Base-by-base conservation (phyloP, 2,329 filamentous ascomycete genomes). In the Mycosphaerelloides madeirae region DNA sequence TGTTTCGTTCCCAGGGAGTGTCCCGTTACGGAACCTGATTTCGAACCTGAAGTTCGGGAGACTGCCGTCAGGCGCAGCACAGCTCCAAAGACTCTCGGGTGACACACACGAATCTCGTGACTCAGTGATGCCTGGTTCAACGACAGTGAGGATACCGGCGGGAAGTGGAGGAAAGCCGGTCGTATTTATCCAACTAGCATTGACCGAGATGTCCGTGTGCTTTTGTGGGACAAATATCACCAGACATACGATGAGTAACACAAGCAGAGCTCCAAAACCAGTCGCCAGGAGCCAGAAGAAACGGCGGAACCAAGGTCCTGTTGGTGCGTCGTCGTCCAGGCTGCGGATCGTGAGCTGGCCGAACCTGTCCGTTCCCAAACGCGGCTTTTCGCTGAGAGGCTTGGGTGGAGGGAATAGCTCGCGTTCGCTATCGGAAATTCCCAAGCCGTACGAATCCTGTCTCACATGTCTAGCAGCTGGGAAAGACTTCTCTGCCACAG, bases 141-240 rank as follows among this genome's bases (percentile, higher is more conserved):
- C 79, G 13, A 96, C 77, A 0, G 87, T 94, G 49, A 87, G 76
- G 14, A 91, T 76, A 0, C 90, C 91, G 0, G 86, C 91, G 1
- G 87, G 87, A 59, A 96, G 87, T 0, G 89, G 84, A 14, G 90
- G 90, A 55, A 87, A 95, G 39, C 83, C 81, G 1, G 90, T 94
- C 49, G 94, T 65, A 61, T 95, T 95, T 44, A 95, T 74, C 84
- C 87, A 96, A 38, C 76, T 68, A 2, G 76, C 75, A 53, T 76
- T 64, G 7, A 71, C 66, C 0, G 68, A 62, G 72, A 47, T 43
- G 55, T 56, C 59, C 69, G 58, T 31, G 44, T 58, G 60, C 67
- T 61, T 52, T 68, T 68, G 51, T 66, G 70, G 41, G 71, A 63
- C 52, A 13, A 72, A 53, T 1, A 70, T 59, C 19, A 69, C 63